A percentile compares a stretch with the other conserved stretches of the same genome.
Conservation (phyloP, 371 early-diverging fungal genomes). For the Mucor velutinosus region DNA sequence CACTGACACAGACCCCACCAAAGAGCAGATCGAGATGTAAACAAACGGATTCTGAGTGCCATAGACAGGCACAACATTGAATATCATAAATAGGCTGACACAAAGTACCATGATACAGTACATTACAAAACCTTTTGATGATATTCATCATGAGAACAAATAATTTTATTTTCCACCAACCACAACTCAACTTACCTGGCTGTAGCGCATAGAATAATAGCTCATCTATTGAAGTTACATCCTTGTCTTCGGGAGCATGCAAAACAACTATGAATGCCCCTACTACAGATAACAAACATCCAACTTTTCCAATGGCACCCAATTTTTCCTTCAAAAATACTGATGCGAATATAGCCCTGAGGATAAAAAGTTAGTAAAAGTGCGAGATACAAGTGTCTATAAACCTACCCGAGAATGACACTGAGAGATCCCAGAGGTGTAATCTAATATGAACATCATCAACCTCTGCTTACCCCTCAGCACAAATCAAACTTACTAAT, state of each 20-base stretch:
- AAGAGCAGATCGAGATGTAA: slow-evolving; percentile 88
- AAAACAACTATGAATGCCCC: slow-evolving; percentile 89
- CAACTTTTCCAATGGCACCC: slow-evolving; percentile 78
- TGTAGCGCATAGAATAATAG: slow-evolving; percentile 63
- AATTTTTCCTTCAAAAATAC: slow-evolving; percentile 74
- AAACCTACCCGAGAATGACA: slow-evolving; percentile 76
- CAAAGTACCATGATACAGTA: slow-evolving; percentile 72
- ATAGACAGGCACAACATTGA: slow-evolving; percentile 72
- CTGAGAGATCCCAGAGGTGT: slow-evolving; percentile 90
- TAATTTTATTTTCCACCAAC: not conserved
- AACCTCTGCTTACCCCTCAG: no score
- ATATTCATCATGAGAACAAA: not conserved
- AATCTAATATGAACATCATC: not conserved
- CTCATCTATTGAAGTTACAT: slow-evolving; percentile 60
- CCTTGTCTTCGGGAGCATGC: slow-evolving; percentile 84
- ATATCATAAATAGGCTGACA: slow-evolving; percentile 75
- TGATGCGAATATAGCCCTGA: slow-evolving; percentile 43
- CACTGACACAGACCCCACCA: slow-evolving; percentile 89
- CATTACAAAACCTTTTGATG: slow-evolving; percentile 67
- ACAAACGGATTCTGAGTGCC: slow-evolving; percentile 82
- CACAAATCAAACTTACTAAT: slow-evolving; percentile 50
- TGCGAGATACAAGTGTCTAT: not conserved
- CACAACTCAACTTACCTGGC: not conserved
- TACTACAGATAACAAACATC: slow-evolving; percentile 86
- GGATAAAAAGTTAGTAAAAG: slow-evolving; percentile 24